Base-by-base conservation (phyloP, 2,329 filamentous ascomycete genomes). In the Pseudocercospora musae region DNA sequence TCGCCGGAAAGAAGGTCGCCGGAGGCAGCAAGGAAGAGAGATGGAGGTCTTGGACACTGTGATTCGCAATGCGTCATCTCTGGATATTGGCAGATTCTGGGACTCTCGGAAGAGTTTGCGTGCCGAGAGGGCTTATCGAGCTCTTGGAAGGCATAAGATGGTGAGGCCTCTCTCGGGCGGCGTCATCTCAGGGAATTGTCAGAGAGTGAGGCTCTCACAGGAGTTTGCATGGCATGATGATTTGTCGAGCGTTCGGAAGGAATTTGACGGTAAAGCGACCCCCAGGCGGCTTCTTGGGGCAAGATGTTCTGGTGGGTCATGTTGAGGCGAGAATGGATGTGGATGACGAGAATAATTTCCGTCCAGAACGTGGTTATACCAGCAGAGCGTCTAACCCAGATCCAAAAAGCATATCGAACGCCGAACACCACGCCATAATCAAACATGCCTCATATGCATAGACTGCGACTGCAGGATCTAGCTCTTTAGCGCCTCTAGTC, bases 401-500 rank as follows among this genome's bases (percentile, higher is more conserved):
- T 18, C 37, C 37, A 18, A 40, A 40, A 40, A 40, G 15, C 37
- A 40, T 13, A 40, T 1, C 4, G 5, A 40, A 40, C 37, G 37
- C 37, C 37, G 5, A 18, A 18, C 15, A 40, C 37, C 15, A 8
- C 15, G 37, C 37, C 15, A 40, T 40, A 3, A 18, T n/a, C 15
- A 18, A 18, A 18, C 37, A 40, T 40, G 37, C n/a, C 37, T 40
- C 37, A 18, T 40, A 40, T 40, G 37, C 37, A 40, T 40, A 40
- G 37, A 40, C 4, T 6, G 37, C 4, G 15, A n/a, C 37, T 40
- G 37, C 37, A 40, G 20, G 20, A 21, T 40, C 52, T 44, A 96
- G 78, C 92, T 97, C 84, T 95, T 90, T 74, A 98, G 79, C 37
- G 93, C 93, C 79, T 98, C 92, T 70, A 99, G 77, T 53, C 94